phyloP scores from a whole-genome alignment of 2,329 filamentous ascomycete genomes.

The Sarocladium kiliense region DNA sequence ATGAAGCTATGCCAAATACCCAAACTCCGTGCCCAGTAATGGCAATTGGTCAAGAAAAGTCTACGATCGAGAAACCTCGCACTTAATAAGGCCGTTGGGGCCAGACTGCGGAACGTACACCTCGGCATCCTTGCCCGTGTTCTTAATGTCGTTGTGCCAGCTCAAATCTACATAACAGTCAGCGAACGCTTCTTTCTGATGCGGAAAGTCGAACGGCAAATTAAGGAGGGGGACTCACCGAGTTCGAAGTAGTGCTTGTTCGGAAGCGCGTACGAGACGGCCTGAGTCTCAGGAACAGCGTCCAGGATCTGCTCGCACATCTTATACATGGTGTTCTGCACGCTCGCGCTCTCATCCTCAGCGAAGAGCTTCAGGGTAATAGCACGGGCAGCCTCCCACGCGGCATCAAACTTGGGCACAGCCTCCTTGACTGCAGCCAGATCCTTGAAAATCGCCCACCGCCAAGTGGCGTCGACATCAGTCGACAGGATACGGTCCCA shows the following conservation, averaged over 20 bases:
- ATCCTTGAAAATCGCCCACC: slow-evolving; percentile 68
- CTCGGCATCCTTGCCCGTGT: slow-evolving; percentile 91
- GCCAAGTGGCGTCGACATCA: slow-evolving; percentile 82
- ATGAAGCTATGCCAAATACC: not conserved
- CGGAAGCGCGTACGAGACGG: slow-evolving; percentile 77
- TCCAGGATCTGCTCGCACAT: slow-evolving; percentile 87
- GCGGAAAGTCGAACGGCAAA: too few species aligned
- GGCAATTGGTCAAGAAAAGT: not conserved
- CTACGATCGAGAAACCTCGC: slow-evolving; percentile 65
- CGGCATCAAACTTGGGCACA: slow-evolving; percentile 66
- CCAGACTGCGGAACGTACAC: slow-evolving; percentile 90
- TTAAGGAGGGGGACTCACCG: slow-evolving; percentile 57
- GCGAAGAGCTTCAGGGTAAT: slow-evolving; percentile 94
- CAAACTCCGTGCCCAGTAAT: not conserved
- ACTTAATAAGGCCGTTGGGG: slow-evolving; percentile 94
- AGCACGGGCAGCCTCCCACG: slow-evolving; percentile 70
- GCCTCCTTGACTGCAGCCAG: slow-evolving; percentile 63
- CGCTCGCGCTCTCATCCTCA: slow-evolving; percentile 82
- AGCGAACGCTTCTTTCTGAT: too few species aligned
- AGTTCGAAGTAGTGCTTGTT: slow-evolving; percentile 99
- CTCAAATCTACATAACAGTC: slow-evolving; percentile 62
- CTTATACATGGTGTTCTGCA: slow-evolving; percentile 98
- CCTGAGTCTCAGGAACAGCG: slow-evolving; percentile 63
- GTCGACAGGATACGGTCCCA: slow-evolving; percentile 96
- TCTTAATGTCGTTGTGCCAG: slow-evolving; percentile 94